These are phyloP conservation scores for Plasmodium inui DNA, from an alignment of 169 alveolate genomes.

Conservation along the genomic window DNA sequence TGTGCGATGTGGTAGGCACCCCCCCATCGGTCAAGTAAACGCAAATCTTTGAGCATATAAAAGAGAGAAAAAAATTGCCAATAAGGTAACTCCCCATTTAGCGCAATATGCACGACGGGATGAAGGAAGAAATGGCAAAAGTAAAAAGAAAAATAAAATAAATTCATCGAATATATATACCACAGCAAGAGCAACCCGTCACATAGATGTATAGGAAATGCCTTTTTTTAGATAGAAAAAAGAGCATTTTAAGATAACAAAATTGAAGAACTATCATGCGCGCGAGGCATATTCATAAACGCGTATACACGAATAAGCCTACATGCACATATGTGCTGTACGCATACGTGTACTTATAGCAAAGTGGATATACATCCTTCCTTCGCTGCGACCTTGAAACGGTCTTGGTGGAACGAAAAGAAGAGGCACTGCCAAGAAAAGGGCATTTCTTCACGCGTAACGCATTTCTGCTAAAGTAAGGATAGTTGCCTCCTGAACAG, in stretches of 20 bases:
- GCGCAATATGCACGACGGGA: not conserved
- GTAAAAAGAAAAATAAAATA: not conserved
- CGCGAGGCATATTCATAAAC: not conserved
- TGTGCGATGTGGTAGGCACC: not conserved
- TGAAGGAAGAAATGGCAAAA: not conserved
- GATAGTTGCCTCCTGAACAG: not conserved
- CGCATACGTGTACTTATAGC: not conserved
- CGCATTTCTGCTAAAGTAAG: slow-evolving; percentile 4
- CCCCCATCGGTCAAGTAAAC: not conserved
- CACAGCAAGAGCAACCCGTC: not conserved
- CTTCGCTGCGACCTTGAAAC: not conserved
- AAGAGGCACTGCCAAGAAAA: not conserved
- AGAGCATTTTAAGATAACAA: not conserved
- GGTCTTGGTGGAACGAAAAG: not conserved
- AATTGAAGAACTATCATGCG: not conserved
- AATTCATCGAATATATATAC: not conserved
- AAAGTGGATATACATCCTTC: not conserved
- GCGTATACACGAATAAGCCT: not conserved
- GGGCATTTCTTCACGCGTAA: not conserved
- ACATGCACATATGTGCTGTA: not conserved
- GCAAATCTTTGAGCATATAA: not conserved
- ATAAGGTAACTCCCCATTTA: not conserved
- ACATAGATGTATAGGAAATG: not conserved
- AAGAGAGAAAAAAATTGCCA: not conserved
- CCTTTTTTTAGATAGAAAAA: not conserved